phyloP scores from a whole-genome alignment of 1,284 basidiomycete species.

The Cryptococcus sp. region DNA sequence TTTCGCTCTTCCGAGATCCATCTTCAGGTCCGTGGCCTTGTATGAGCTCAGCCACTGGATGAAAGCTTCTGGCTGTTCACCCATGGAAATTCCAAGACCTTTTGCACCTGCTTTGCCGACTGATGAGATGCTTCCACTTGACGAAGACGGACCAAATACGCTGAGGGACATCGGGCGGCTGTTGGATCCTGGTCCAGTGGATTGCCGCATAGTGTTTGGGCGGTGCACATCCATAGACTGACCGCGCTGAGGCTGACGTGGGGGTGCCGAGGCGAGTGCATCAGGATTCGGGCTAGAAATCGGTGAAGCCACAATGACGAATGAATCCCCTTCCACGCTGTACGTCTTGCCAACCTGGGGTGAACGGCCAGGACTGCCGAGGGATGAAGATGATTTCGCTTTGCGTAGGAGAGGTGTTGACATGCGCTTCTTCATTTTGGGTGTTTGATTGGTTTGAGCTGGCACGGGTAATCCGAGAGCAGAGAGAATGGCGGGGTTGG shows the following conservation, averaged over 20 bases:
- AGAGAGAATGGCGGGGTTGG: constrained; percentile 42
- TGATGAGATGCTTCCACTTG: constrained; percentile 14
- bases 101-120: constrained; percentile 19
- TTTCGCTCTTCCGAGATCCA: constrained; percentile 51
- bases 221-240: constrained; percentile 31
- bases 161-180: constrained; percentile 22
- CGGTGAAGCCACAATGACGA: constrained; percentile 44
- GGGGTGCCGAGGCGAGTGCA: constrained; percentile 13
- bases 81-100: constrained; percentile 34
- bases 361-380: constrained; percentile 21
- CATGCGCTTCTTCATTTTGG: constrained; percentile 36
- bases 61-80: constrained; percentile 41
- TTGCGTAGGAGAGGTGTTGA: constrained; percentile 46
- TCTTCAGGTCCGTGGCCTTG: constrained; percentile 44
- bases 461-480: constrained; percentile 40
- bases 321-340: constrained; percentile 36
- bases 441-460: constrained; percentile 13
- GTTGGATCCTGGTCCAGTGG: constrained; percentile 13
- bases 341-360: constrained; percentile 39
- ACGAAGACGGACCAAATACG: constrained; percentile 23
- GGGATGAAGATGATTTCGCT: constrained; percentile 39
- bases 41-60: constrained; percentile 36
- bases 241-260: constrained; percentile 11
- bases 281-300: constrained; percentile 3
- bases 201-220: constrained; percentile 13